These are phyloP conservation scores for Juglanconis oblonga DNA, from an alignment of 2,329 filamentous ascomycete genomes.

Conservation along the genomic window DNA sequence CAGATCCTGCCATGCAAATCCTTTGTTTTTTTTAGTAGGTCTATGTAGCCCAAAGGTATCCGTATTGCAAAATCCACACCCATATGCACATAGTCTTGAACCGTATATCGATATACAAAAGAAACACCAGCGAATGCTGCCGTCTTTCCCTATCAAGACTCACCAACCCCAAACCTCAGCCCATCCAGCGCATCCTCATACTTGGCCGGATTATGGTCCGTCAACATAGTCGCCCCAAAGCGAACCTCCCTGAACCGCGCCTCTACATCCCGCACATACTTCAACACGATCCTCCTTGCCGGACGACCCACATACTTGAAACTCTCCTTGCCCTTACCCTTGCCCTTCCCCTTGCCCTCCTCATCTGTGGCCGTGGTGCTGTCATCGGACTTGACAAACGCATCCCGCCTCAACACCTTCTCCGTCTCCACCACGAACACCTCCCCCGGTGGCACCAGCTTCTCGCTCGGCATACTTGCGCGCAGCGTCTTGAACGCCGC, in stretches of 20 bases:
- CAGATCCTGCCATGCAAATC: no score
- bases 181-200: slow-evolving; percentile 69
- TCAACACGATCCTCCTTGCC: slow-evolving; percentile 66
- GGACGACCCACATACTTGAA: slow-evolving; percentile 52
- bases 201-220: slow-evolving; percentile 71
- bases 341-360: slow-evolving; percentile 16
- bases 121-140: not conserved
- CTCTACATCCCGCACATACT: slow-evolving; percentile 70
- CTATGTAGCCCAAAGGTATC: no score
- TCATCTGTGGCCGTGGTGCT: slow-evolving; percentile 3
- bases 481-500: slow-evolving; percentile 64
- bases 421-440: slow-evolving; percentile 71
- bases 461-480: slow-evolving; percentile 64
- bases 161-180: slow-evolving; percentile 48
- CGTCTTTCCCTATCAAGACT: slow-evolving; percentile 15
- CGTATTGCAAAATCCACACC: no score
- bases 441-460: slow-evolving; percentile 72
- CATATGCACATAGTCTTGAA: no score
- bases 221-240: slow-evolving; percentile 71
- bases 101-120: no score
- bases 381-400: slow-evolving; percentile 47
- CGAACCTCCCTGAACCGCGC: slow-evolving; percentile 65
- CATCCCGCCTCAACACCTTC: slow-evolving; percentile 64
- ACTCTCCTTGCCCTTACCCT: not conserved
- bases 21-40: not conserved